These are phyloP conservation scores for Lepidopterella palustris DNA, from an alignment of 495 filamentous ascomycete genomes.

Conservation along the genomic window DNA sequence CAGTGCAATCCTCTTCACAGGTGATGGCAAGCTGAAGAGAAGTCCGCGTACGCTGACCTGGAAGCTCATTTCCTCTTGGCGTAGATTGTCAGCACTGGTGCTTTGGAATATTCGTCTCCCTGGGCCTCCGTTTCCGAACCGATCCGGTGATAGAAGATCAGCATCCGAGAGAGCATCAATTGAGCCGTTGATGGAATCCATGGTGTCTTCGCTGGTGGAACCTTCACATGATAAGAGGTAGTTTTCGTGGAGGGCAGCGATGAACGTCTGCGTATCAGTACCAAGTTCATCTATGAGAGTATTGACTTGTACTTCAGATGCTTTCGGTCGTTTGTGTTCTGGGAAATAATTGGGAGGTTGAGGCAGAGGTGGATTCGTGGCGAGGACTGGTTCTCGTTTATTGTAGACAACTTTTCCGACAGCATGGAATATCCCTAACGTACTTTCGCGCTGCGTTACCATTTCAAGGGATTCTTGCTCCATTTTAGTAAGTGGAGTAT, in stretches of 20 bases:
- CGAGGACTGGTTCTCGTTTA: constrained; percentile 55
- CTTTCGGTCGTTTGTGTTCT: constrained; percentile 54
- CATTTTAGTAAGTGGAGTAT: constrained; percentile 55
- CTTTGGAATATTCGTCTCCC: constrained; percentile 35
- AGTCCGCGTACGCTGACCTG: constrained; percentile 80
- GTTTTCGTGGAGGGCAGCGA: constrained; percentile 92
- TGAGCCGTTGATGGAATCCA: constrained; percentile 66
- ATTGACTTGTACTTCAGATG: constrained; percentile 65
- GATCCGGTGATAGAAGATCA: constrained; percentile 63
- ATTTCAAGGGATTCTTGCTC: constrained; percentile 66
- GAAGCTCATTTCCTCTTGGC: constrained; percentile 89
- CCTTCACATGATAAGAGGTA: constrained; percentile 76
- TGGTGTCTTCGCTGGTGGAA: constrained; percentile 48
- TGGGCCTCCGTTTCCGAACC: constrained; percentile 40
- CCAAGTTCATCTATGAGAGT: constrained; percentile 80
- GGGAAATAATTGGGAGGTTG: constrained; percentile 59
- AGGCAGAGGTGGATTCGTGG: constrained; percentile 31
- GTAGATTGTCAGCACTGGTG: constrained; percentile 60
- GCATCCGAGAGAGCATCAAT: constrained; percentile 80
- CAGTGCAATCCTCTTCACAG: constrained; percentile 60
- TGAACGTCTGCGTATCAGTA: constrained; percentile 80
- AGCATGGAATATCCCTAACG: constrained; percentile 89
- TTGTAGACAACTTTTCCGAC: constrained; percentile 94
- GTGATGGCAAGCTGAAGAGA: constrained; percentile 72
- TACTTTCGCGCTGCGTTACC: constrained; percentile 78